Percentiles rank a stretch among this genome's conserved stretches.
phyloP scores from a whole-genome alignment of 495 filamentous ascomycete species.

The Penicillium mononematosum region DNA sequence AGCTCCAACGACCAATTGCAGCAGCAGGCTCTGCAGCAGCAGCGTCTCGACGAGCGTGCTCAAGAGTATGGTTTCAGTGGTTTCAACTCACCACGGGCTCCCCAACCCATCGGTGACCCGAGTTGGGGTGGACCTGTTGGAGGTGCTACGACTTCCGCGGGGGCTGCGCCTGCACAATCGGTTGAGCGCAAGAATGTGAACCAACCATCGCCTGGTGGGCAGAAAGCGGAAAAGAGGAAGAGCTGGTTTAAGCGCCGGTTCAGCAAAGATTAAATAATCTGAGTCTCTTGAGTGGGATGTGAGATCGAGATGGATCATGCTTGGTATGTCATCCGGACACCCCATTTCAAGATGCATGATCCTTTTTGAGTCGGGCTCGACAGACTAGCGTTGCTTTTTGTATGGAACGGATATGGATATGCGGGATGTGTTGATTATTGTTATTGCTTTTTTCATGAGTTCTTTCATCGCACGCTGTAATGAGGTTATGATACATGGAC shows the following conservation, averaged over 20 bases:
- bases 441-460: slow-evolving; percentile 3
- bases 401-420: slow-evolving; percentile 11
- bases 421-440: slow-evolving; percentile 3
- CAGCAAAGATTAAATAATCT: slow-evolving; percentile 56
- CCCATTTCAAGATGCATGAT: not conserved
- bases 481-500: slow-evolving; percentile 35
- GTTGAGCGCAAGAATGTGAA: slow-evolving; percentile 28
- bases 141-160: slow-evolving; percentile 24
- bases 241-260: slow-evolving; percentile 85
- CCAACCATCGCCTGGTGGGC: not conserved
- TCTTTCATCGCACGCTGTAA: slow-evolving; percentile 24
- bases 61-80: slow-evolving; percentile 58
- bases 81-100: slow-evolving; percentile 34
- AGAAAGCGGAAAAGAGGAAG: slow-evolving; percentile 66
- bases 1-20: slow-evolving; percentile 78
- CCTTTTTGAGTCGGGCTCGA: slow-evolving; percentile 11
- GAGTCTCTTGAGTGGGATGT: not conserved
- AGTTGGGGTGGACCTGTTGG: slow-evolving; percentile 28
- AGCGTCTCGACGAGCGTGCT: slow-evolving; percentile 46
- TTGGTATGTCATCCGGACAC: not conserved
- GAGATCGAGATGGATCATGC: not conserved
- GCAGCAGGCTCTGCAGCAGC: slow-evolving; percentile 46
- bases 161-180: not conserved
- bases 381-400: slow-evolving; percentile 10
- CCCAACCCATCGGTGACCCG: slow-evolving; percentile 19